Base-by-base conservation (phyloP, 495 filamentous ascomycete species). In the Lepidopterella palustris region DNA sequence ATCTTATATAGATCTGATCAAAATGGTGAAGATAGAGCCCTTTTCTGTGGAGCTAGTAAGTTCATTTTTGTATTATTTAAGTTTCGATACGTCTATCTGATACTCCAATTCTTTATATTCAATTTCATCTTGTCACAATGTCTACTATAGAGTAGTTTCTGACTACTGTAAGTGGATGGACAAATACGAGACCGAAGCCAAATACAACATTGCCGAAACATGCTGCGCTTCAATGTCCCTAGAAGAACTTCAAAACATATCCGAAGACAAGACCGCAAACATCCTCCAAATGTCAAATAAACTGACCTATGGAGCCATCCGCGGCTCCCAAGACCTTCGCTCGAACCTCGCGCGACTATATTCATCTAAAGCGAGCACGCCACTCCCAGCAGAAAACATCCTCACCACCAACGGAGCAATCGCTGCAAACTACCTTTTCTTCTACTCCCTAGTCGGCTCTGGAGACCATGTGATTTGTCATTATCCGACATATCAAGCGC, bases 391-490 rank as follows among this genome's bases (percentile, higher is more conserved):
- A 5, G 83, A 89, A 2, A 86, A 88, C 62, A 77, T 96, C 39
- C 69, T 95, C 58, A 84, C 93, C 60, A 90, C 88, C 0, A 79
- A 84, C 24, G 91, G 91, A 0, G 91, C 89, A 23, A 96, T 95
- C 45, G 79, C 84, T 21, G 91, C 91, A 20, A 96, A 96, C 64
- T 88, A 89, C 64, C 72, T 92, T 2, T 66, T 85, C 4, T 77
- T 95, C 21, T 95, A 93, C 72, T 79, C 84, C 0, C 75, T 95
- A 23, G 70, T 93, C 1, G 84, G 84, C 0, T 86, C 87, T 0
- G 90, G 88, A 1, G 89, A 95, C 59, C 91, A 96, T 77, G 88
- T 95, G 27, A 82, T 96, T 54, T 95, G 88, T 67, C 87, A 95
- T 55, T 87, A 90, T 65, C 91, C 91, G 2, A 93, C 90, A 23